Evolutionary conservation across 108 stramenopile species (phyloP), one percentile per base, ranked within the genome.

Genomic region (Phaeodactylum tricornutum): DNA sequence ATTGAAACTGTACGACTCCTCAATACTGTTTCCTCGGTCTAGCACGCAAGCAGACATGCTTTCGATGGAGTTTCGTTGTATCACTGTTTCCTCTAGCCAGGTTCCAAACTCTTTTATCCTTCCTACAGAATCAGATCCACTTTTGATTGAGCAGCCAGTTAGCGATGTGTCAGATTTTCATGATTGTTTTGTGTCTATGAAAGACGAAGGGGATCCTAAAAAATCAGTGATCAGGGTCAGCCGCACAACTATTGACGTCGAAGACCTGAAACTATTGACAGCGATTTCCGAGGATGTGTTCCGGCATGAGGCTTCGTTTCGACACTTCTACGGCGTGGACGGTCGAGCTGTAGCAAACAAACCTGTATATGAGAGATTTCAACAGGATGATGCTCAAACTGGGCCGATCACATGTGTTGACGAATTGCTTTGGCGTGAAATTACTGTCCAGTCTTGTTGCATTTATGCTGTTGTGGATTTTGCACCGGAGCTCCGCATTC

Each of bases 41-140:
- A 83, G 74, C 33, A 54, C 34, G 15, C 75, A 72, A 29, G 36
- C 59, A 21, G 86, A 87, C 24, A 62, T 81, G 66, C 47, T 81
- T 0, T 62, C 79, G 20, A 60, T 84, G 32, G 74, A 87, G 50
- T 52, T 74, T 4, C 63, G 68, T 4, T 38, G 57, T 25, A 29
- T 74, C 11, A 40, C 41, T 2, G 31, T 87, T 39, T 47, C 50
- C 6, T 55, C 61, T 34, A 53, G 50, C 16, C 49, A 59, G 29
- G 44, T 59, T 17, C 37, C 37, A 9, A 25, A 46, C 6, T 50
- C 71, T n/a, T 70, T 71, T 37, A 29, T 40, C 24, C 63, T 66
- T 45, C 59, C 70, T 9, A 58, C 67, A 3, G 31, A 42, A 26
- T 19, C 36, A 43, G 5, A n/a, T n/a, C n/a, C n/a, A n/a, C n/a